Conservation (phyloP, 345 rosid genomes). For the Eutrema japonicum region DNA sequence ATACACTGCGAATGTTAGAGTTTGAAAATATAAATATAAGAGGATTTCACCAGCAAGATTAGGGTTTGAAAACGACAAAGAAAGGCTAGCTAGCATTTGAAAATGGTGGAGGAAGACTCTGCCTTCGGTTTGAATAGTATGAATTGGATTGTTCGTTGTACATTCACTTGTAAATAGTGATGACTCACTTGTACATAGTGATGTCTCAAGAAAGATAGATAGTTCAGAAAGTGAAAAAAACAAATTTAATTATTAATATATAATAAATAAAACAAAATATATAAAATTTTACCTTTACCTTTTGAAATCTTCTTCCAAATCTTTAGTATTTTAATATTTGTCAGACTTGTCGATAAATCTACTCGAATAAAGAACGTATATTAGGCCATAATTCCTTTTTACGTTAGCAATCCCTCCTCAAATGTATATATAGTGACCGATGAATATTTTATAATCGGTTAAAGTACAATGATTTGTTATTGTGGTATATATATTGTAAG, state of each 20-base stretch:
- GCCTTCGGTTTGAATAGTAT: background rate
- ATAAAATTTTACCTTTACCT: background rate
- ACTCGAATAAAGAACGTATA: background rate
- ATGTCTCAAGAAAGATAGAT: constrained; percentile 1
- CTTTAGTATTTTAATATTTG: background rate
- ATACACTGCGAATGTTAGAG: too few species aligned
- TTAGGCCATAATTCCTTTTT: constrained; percentile 8
- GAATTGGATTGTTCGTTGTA: background rate
- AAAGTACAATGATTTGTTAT: constrained; percentile 11
- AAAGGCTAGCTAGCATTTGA: background rate
- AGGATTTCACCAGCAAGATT: background rate
- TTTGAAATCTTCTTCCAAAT: background rate
- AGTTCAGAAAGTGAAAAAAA: background rate
- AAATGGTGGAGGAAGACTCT: background rate
- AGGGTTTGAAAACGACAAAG: background rate
- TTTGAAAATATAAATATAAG: too few species aligned
- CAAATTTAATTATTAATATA: background rate
- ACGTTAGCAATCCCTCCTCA: constrained; percentile 2
- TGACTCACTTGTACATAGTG: background rate
- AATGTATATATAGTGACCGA: background rate
- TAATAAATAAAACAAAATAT: background rate
- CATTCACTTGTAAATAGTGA: background rate
- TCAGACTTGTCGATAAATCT: constrained; percentile 15
- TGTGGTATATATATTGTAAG: constrained; percentile 4
- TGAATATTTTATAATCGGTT: constrained; percentile 4